These are phyloP conservation scores for Cytidiella melzeri DNA, from an alignment of 768 basidiomycete genomes.

Conservation along the genomic window DNA sequence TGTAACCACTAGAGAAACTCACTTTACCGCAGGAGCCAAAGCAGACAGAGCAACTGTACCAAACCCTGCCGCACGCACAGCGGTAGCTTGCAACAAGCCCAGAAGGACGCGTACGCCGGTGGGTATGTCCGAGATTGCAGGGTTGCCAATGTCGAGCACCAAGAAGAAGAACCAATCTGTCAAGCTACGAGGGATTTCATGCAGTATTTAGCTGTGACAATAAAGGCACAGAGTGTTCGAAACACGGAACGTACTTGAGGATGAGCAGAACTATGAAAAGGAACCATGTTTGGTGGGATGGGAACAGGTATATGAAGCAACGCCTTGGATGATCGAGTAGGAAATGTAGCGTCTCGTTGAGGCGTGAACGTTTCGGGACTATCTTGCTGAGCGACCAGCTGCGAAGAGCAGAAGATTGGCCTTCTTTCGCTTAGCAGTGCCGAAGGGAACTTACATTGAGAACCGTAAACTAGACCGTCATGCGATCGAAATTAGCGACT, in stretches of 20 bases:
- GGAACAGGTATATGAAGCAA: slow-evolving; percentile 88
- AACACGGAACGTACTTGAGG: slow-evolving; percentile 69
- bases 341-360: slow-evolving; percentile 80
- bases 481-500: too few relatives aligned
- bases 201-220: neutral
- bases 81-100: slow-evolving; percentile 73
- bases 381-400: slow-evolving; percentile 74
- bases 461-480: slow-evolving; percentile 78
- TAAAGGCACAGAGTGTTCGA: neutral
- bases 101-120: slow-evolving; percentile 61
- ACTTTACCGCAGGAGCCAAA: slow-evolving; percentile 90
- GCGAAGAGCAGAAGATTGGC: too few relatives aligned
- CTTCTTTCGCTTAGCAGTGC: too few relatives aligned
- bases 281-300: slow-evolving; percentile 93
- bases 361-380: slow-evolving; percentile 50
- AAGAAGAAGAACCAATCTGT: slow-evolving; percentile 91
- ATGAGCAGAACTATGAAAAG: slow-evolving; percentile 60
- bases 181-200: slow-evolving; percentile 36
- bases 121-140: slow-evolving; percentile 62
- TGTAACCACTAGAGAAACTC: slow-evolving; percentile 19
- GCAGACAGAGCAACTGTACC: slow-evolving; percentile 61
- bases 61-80: slow-evolving; percentile 88
- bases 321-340: slow-evolving; percentile 92
- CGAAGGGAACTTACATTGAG: slow-evolving; percentile 50
- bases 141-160: slow-evolving; percentile 80